Conservation (phyloP, 768 basidiomycete genomes). For the Ephemerocybe angulata region DNA sequence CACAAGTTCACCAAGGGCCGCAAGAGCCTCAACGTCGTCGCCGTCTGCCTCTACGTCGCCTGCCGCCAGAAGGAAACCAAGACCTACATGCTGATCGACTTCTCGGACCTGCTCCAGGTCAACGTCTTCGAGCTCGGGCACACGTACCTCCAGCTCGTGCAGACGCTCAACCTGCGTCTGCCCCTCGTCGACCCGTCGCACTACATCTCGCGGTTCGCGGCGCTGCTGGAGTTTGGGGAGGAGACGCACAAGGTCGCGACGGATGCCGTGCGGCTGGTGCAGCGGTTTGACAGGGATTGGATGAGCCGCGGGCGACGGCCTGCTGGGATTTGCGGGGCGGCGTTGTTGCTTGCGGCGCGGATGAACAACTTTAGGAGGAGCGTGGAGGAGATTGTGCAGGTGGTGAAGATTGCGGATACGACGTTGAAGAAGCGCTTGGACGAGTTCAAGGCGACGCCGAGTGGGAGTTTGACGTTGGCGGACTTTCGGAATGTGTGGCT, state of each 20-base stretch:
- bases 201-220: conserved; percentile 93
- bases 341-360: conserved; percentile 88
- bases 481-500: conserved; percentile 91
- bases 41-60: conserved; percentile 92
- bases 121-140: conserved; percentile 95
- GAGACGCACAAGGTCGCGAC: conserved; percentile 89
- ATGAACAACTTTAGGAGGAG: conserved; percentile 98
- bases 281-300: conserved; percentile 95
- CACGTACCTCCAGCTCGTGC: conserved; percentile 92
- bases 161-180: conserved; percentile 76
- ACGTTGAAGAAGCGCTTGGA: conserved; percentile 91
- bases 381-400: conserved; percentile 94
- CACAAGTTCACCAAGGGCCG: conserved; percentile 94
- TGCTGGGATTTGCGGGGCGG: conserved; percentile 96
- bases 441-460: conserved; percentile 90
- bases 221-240: conserved; percentile 93
- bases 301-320: conserved; percentile 94
- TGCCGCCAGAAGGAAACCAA: conserved; percentile 88
- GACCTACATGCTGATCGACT: conserved; percentile 98
- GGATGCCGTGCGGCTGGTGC: conserved; percentile 87
- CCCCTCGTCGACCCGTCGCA: conserved; percentile 94
- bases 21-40: conserved; percentile 88
- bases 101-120: conserved; percentile 92
- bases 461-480: conserved; percentile 77
- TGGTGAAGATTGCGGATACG: conserved; percentile 97